Evolutionary conservation across 2,329 filamentous ascomycete species (phyloP).

Genomic region (Metarhizium robertsii): DNA sequence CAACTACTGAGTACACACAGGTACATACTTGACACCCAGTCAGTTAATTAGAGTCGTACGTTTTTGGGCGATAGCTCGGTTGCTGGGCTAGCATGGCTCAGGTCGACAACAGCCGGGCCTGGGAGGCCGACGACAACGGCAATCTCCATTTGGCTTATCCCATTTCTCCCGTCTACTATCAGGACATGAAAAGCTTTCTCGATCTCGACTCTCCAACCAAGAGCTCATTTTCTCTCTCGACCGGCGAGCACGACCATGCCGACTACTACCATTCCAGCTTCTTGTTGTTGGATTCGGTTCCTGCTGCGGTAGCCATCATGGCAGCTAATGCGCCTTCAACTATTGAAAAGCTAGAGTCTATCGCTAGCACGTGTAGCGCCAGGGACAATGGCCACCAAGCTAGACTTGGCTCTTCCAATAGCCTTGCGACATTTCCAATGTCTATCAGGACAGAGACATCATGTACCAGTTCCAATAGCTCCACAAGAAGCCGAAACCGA

Average conservation of each 20-base stretch:
- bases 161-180: background rate
- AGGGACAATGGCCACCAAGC: conserved; percentile 3
- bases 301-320: conserved; percentile 1
- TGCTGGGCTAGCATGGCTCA: conserved; percentile 3
- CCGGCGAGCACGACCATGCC: background rate
- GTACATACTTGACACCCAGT: background rate
- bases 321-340: background rate
- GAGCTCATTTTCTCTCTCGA: background rate
- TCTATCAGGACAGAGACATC: conserved; percentile 12
- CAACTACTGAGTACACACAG: background rate
- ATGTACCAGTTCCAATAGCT: conserved; percentile 13
- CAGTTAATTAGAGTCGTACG: background rate
- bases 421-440: conserved; percentile 7
- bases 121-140: background rate
- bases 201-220: conserved; percentile 6
- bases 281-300: conserved; percentile 6
- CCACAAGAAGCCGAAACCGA: conserved; percentile 3
- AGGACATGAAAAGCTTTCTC: conserved; percentile 10
- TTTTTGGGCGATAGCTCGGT: background rate
- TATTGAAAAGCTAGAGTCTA: background rate
- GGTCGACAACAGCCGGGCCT: background rate
- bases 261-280: conserved; percentile 4
- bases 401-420: conserved; percentile 2
- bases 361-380: background rate
- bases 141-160: background rate